Base-by-base conservation (phyloP, 2,329 filamentous ascomycete species). In the Fusarium goolgardi region DNA sequence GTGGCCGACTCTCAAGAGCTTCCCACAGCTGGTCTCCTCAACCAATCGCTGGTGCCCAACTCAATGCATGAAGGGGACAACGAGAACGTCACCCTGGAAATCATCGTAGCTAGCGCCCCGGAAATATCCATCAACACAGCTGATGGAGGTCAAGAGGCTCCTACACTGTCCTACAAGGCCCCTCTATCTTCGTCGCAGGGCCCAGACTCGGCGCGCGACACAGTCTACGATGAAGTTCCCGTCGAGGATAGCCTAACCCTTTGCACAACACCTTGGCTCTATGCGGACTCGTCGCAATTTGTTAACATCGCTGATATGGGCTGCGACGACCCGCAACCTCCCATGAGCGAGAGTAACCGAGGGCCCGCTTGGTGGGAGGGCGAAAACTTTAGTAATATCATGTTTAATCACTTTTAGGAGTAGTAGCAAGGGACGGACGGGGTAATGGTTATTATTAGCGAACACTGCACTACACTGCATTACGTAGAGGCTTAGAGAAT, bases 61-160 rank as follows among this genome's bases (percentile, higher is more conserved):
- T 27, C 76, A 2, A 45, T 63, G 0, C 68, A 73, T 4, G 76
- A 80, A 12, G 77, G 79, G 5, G 53, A 61, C 6, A 76, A 78
- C 29, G 81, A 82, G 27, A 75, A 70, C 46, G 75, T 79, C 2
- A 80, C 77, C 3, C 75, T 85, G 0, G 83, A 85, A 63, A 83
- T 85, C 31, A 81, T 84, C 6, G 83, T 84, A 10, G 82, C 83
- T 1, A 83, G 81, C 7, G 84, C 83, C 0, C 83, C 83, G 0
- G 83, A 85, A 45, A 81, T 85, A 55, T 82, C 77, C 2, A 81
- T 85, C 45, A 84, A 85, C 64, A 85, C 82, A 0, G 79, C 82
- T 4, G 82, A 85, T 58, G 83, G 83, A 12, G 83, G 83, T 0
- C 82, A 84, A 54, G 82, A 82, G 12, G 83, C 80, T 2, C 83